Evolutionary conservation across 805 yeast species (phyloP).

Genomic region (Yamadazyma laniorum): DNA sequence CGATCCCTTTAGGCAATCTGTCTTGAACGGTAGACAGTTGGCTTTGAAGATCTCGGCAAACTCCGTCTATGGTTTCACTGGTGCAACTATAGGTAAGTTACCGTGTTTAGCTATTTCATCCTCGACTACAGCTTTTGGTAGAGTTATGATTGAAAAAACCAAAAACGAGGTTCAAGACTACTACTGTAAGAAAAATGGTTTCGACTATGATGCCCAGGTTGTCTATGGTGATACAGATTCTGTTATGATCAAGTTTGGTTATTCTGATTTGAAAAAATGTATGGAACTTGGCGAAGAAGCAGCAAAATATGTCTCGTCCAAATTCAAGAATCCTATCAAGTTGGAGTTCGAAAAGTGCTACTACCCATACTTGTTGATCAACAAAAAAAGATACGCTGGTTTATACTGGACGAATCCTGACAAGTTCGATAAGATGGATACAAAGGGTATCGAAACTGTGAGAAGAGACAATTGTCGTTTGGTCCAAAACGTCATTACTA

Average conservation of each 20-base stretch:
- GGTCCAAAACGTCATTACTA: conserved; percentile 92
- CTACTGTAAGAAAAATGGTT: conserved; percentile 81
- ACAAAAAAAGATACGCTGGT: conserved; percentile 97
- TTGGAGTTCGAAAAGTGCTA: conserved; percentile 96
- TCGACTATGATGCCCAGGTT: conserved; percentile 79
- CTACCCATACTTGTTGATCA: conserved; percentile 89
- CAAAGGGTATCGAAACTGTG: conserved; percentile 97
- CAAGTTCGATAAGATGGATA: conserved; percentile 95
- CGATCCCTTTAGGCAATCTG: conserved; percentile 91
- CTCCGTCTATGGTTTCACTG: conserved; percentile 98
- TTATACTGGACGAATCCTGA: conserved; percentile 91
- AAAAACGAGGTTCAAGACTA: conserved; percentile 79
- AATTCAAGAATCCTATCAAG: conserved; percentile 83
- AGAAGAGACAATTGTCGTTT: conserved; percentile 95
- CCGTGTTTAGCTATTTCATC: conserved; percentile 97
- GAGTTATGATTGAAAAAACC: conserved; percentile 94
- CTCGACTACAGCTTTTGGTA: conserved; percentile 92
- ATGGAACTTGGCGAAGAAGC: conserved; percentile 95
- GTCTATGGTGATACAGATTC: conserved; percentile 99
- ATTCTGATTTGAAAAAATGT: conserved; percentile 70
- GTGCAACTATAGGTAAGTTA: conserved; percentile 95
- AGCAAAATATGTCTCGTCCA: conserved; percentile 78
- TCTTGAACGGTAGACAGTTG: conserved; percentile 93
- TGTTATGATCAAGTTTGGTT: conserved; percentile 97
- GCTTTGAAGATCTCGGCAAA: conserved; percentile 96